A percentile compares a stretch with the other conserved stretches of the same genome.
These are phyloP conservation scores for Paraconiothyrium sp. DNA, from an alignment of 2,329 filamentous ascomycete genomes.

Conservation along the genomic window DNA sequence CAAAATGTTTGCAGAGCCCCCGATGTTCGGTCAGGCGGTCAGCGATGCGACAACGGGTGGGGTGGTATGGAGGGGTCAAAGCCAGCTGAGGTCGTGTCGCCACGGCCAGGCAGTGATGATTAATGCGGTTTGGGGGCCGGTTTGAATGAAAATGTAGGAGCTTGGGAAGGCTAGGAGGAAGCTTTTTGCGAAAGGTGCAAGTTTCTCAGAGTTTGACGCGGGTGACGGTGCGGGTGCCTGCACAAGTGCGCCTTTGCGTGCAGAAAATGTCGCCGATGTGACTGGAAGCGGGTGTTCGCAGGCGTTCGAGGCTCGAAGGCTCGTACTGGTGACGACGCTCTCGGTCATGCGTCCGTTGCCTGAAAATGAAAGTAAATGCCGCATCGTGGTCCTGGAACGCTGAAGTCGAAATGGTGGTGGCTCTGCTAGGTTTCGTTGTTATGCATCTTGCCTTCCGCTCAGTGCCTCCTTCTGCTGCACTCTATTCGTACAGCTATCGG, in stretches of 20 bases:
- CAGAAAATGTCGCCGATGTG: neutral
- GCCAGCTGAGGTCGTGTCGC: conserved; percentile 19
- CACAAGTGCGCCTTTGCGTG: conserved; percentile 14
- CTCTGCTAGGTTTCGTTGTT: neutral
- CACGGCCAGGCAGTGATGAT: conserved; percentile 21
- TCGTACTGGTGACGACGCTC: conserved; percentile 6
- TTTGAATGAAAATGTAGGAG: conserved; percentile 12
- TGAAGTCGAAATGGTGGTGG: neutral
- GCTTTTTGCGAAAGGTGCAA: neutral
- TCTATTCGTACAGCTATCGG: neutral
- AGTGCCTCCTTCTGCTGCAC: neutral
- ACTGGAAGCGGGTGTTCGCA: neutral
- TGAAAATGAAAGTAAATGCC: neutral
- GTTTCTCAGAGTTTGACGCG: neutral
- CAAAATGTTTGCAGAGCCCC: conserved; percentile 7
- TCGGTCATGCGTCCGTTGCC: conserved; percentile 7
- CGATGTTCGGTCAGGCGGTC: conserved; percentile 14
- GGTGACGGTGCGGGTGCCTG: conserved; percentile 14
- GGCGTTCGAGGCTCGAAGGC: neutral
- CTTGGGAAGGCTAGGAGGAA: conserved; percentile 2
- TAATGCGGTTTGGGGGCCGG: conserved; percentile 6
- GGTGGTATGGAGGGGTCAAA: conserved; percentile 8
- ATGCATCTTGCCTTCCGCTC: neutral
- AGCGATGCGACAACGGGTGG: conserved; percentile 10
- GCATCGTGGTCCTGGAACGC: neutral